phyloP scores from a whole-genome alignment of 352 stramenopile genomes.

The Phytopythium boreale region DNA sequence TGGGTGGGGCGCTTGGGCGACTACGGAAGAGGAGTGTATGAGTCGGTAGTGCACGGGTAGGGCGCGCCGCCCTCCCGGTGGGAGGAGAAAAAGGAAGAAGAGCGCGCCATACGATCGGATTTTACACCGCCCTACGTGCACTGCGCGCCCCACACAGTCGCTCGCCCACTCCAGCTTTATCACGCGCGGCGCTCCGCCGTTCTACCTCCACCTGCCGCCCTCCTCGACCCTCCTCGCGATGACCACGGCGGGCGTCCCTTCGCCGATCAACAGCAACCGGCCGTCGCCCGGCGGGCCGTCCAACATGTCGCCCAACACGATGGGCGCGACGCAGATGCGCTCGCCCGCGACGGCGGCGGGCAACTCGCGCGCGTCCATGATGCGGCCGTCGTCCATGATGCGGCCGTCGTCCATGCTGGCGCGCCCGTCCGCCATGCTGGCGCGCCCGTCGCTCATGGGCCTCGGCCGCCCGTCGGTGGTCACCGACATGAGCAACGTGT shows the following conservation, averaged over 20 bases:
- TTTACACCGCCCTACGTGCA: background rate
- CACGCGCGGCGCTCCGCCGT: too few species aligned
- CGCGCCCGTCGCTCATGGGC: constrained; percentile 36
- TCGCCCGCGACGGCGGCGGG: background rate
- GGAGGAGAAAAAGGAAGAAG: background rate
- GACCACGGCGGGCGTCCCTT: background rate
- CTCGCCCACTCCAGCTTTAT: background rate
- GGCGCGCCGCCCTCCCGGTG: too few species aligned
- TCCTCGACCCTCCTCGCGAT: background rate
- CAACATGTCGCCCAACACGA: constrained; percentile 2
- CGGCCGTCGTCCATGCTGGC: constrained; percentile 5
- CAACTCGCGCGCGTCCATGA: constrained; percentile 9
- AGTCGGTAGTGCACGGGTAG: too few species aligned
- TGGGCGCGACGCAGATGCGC: background rate
- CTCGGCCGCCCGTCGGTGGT: constrained; percentile 39
- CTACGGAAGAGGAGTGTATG: background rate
- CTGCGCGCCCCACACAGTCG: too few species aligned
- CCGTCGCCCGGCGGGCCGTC: background rate
- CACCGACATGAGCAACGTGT: constrained; percentile 55
- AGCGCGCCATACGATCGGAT: background rate
- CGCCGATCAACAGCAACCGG: constrained; percentile 2
- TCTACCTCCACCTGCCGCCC: too few species aligned
- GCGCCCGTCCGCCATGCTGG: constrained; percentile 24
- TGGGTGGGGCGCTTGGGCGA: background rate
- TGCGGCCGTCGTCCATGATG: constrained; percentile 10